Conservation (phyloP, 208 protist species). For the Acanthamoeba divionensis region DNA sequence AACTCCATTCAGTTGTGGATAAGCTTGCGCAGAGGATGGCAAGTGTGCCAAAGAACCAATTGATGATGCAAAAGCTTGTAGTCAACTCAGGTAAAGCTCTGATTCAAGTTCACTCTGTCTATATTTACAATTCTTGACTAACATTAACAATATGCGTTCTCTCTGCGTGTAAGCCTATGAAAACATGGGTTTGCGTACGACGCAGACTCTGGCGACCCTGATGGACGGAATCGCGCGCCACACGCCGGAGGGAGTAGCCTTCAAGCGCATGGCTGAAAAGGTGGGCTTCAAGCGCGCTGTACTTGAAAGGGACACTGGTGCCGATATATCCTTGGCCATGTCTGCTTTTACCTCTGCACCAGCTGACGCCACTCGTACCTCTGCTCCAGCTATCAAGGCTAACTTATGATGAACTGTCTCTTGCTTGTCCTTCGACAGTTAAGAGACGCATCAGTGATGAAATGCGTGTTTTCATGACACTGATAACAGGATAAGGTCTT, state of each 20-base stretch:
- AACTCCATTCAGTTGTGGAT: background rate
- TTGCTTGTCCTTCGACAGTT: no score
- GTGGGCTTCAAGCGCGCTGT: conserved; percentile 43
- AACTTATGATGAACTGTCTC: no score
- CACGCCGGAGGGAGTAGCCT: conserved; percentile 30
- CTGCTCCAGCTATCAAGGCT: no score
- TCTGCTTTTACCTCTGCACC: no score
- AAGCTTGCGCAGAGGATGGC: background rate
- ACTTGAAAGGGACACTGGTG: conserved; percentile 3
- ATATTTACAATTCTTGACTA: no score
- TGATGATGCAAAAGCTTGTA: conserved; percentile 53
- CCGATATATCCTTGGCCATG: background rate
- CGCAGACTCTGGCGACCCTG: conserved; percentile 10
- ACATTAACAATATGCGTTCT: no score
- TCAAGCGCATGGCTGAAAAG: conserved; percentile 3
- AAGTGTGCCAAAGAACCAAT: conserved; percentile 43
- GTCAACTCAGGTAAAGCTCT: background rate
- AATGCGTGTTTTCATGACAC: no score
- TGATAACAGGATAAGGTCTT: no score
- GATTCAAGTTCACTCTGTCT: background rate
- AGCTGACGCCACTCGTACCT: no score
- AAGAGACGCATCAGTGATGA: no score
- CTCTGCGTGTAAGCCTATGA: background rate
- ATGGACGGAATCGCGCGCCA: conserved; percentile 48
- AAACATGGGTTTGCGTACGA: conserved; percentile 32